These are phyloP conservation scores for Trametes polyzona DNA, from an alignment of 1,284 basidiomycete genomes.

Conservation along the genomic window DNA sequence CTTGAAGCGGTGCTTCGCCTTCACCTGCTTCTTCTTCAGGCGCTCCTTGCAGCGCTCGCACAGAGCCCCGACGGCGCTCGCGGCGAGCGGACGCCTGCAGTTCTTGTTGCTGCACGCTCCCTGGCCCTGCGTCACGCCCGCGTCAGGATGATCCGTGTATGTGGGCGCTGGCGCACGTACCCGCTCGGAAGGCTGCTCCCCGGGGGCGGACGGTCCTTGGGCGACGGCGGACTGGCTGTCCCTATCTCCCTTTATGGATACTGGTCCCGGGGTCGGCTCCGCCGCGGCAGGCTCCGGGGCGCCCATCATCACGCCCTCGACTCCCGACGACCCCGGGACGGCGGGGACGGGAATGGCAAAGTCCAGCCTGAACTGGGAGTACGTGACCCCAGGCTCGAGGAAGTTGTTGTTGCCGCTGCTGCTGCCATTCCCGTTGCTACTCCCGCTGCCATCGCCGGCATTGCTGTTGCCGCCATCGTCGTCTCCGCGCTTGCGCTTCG, in stretches of 20 bases:
- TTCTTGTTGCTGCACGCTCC: constrained; percentile 33
- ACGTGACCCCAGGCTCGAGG: constrained; percentile 11
- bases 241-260: too few species aligned
- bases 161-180: not conserved
- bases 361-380: constrained; percentile 11
- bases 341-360: not conserved
- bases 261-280: too few species aligned
- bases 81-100: constrained; percentile 39
- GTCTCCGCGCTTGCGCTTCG: constrained; percentile 19
- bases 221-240: too few species aligned
- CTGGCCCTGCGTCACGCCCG: constrained; percentile 2
- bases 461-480: too few species aligned
- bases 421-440: too few species aligned
- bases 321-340: too few species aligned
- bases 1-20: constrained; percentile 47
- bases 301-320: not conserved
- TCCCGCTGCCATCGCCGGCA: too few species aligned
- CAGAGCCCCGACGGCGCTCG: constrained; percentile 32
- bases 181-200: not conserved
- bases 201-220: too few species aligned
- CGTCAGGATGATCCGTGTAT: not conserved
- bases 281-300: too few species aligned
- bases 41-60: constrained; percentile 50
- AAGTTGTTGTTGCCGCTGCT: too few species aligned
- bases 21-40: constrained; percentile 47